Percentiles rank a stretch among this genome's conserved stretches.
Conservation (phyloP, 2,329 filamentous ascomycete species). For the Emergomyces africanus region DNA sequence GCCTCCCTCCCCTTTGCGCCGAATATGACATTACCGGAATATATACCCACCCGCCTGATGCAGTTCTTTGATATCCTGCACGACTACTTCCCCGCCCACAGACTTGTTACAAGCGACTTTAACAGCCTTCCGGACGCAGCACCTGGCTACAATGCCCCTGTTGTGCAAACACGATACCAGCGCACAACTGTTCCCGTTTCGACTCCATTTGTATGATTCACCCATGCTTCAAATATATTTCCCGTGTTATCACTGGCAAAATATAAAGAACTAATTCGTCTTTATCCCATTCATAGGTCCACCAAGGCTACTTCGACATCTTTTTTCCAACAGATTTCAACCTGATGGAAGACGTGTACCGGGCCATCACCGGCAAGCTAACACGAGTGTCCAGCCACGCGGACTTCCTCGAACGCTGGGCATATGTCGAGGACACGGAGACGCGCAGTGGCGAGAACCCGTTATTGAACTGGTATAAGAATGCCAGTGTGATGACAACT, state of each 20-base stretch:
- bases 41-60: slow-evolving; percentile 88
- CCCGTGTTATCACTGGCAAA: not conserved
- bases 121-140: slow-evolving; percentile 72
- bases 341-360: slow-evolving; percentile 83
- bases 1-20: slow-evolving; percentile 55
- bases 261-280: not conserved
- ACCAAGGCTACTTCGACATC: slow-evolving; percentile 98
- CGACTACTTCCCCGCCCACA: slow-evolving; percentile 78
- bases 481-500: slow-evolving; percentile 84
- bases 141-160: slow-evolving; percentile 75
- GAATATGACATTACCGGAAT: slow-evolving; percentile 75
- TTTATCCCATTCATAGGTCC: slow-evolving; percentile 53
- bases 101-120: slow-evolving; percentile 83
- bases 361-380: slow-evolving; percentile 81
- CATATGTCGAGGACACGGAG: slow-evolving; percentile 77
- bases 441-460: slow-evolving; percentile 89
- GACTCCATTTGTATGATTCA: slow-evolving; percentile 64
- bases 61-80: slow-evolving; percentile 91
- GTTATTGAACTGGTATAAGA: slow-evolving; percentile 83
- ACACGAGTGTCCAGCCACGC: slow-evolving; percentile 77
- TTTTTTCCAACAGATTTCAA: slow-evolving; percentile 94
- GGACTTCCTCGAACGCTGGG: slow-evolving; percentile 83
- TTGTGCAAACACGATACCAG: slow-evolving; percentile 90
- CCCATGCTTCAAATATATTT: slow-evolving; percentile 3
- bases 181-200: slow-evolving; percentile 76